Conservation (phyloP, 148 eudicot species). For the Oxyria digyna region DNA sequence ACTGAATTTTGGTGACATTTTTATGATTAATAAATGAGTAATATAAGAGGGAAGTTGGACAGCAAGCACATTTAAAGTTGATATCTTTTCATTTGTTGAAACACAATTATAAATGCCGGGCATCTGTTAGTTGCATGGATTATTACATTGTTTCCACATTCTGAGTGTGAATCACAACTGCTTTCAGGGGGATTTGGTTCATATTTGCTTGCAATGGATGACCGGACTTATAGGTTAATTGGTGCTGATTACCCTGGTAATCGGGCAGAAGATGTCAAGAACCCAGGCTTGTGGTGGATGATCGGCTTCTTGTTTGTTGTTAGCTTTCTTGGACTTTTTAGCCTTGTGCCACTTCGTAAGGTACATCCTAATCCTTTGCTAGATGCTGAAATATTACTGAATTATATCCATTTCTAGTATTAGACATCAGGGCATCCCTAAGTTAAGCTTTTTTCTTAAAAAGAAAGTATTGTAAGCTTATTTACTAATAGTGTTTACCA, state of each 20-base stretch:
- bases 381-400: not conserved
- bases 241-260: constrained; percentile 84
- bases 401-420: not conserved
- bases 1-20: not conserved
- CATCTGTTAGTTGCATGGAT: not conserved
- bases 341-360: constrained; percentile 94
- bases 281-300: constrained; percentile 93
- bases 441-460: not conserved
- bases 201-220: constrained; percentile 87
- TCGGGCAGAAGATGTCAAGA: constrained; percentile 71
- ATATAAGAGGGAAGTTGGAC: not conserved
- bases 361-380: constrained; percentile 19
- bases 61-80: not conserved
- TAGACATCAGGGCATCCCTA: not conserved
- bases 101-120: not conserved
- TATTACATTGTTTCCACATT: constrained; percentile 3
- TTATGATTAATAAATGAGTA: not conserved
- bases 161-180: not conserved
- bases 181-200: constrained; percentile 83
- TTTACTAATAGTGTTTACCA: not conserved
- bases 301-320: constrained; percentile 81
- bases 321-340: constrained; percentile 85
- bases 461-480: too few relatives aligned
- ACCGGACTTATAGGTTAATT: constrained; percentile 73
- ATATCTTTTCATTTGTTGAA: not conserved